Conservation (phyloP, 176 grass and related monocot genomes). For the Raddia distichophylla region DNA sequence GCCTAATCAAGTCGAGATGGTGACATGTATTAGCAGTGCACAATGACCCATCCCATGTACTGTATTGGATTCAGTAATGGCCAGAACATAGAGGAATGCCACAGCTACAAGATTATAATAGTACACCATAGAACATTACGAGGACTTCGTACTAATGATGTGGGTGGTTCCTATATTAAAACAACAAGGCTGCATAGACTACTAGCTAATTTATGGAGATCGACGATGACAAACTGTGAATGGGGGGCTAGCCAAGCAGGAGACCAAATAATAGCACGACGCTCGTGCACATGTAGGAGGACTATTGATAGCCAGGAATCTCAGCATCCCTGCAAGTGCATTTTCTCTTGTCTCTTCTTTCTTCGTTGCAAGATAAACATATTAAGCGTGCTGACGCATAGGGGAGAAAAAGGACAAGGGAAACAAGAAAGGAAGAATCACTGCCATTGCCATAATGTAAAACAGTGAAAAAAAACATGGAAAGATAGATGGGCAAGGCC, state of each 20-base stretch:
- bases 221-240: background rate
- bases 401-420: background rate
- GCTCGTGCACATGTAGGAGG: slow-evolving; percentile 25
- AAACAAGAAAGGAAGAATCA: background rate
- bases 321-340: slow-evolving; percentile 3
- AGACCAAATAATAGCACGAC: background rate
- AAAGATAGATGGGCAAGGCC: slow-evolving; percentile 24
- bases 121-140: too few relatives aligned
- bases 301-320: slow-evolving; percentile 18
- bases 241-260: background rate
- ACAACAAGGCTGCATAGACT: background rate
- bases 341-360: slow-evolving; percentile 39
- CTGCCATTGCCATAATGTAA: slow-evolving; percentile 1
- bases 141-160: too few relatives aligned
- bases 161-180: background rate
- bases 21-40: background rate
- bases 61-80: background rate
- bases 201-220: background rate
- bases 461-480: background rate
- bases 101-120: too few relatives aligned
- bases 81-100: too few relatives aligned
- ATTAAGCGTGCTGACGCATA: slow-evolving; percentile 1
- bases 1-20: too few relatives aligned
- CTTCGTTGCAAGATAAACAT: background rate
- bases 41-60: too few relatives aligned